These are phyloP conservation scores for Maudiozyma serrabonitensis DNA, from an alignment of 805 yeast genomes.

Conservation along the genomic window DNA sequence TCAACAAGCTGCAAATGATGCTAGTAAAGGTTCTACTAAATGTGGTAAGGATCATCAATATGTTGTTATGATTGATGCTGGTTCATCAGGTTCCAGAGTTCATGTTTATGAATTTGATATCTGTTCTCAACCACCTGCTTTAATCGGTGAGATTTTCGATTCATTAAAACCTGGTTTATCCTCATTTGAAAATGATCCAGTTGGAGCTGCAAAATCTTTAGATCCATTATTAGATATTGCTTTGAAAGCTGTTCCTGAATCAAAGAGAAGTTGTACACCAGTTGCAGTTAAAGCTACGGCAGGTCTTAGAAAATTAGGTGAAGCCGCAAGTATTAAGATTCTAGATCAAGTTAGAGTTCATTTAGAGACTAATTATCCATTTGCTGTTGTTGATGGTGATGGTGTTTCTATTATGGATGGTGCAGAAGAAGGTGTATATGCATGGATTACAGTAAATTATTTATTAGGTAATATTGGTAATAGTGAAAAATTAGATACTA, in stretches of 20 bases:
- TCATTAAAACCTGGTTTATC: constrained; percentile 92
- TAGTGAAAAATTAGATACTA: constrained; percentile 65
- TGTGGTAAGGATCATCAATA: constrained; percentile 41
- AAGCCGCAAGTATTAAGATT: constrained; percentile 59
- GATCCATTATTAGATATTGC: constrained; percentile 77
- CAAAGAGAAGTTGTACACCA: constrained; percentile 73
- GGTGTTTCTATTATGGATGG: constrained; percentile 95
- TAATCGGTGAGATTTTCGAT: constrained; percentile 70
- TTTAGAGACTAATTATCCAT: constrained; percentile 75
- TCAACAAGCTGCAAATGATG: not conserved
- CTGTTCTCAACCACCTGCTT: constrained; percentile 73
- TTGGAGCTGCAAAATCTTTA: constrained; percentile 81
- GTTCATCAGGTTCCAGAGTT: constrained; percentile 93
- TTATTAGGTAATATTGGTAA: constrained; percentile 88
- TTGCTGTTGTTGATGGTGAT: constrained; percentile 78
- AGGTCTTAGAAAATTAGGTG: constrained; percentile 81
- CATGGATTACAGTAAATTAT: constrained; percentile 96
- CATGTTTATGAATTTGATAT: constrained; percentile 89
- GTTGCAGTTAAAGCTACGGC: constrained; percentile 97
- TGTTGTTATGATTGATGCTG: constrained; percentile 95
- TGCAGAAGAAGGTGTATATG: constrained; percentile 93
- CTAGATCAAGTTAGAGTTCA: constrained; percentile 67
- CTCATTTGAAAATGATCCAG: constrained; percentile 67
- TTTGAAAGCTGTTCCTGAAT: constrained; percentile 62
- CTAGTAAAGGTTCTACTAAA: not conserved